phyloP scores from a whole-genome alignment of 306 rosid genomes.

The Citrullus amarus region DNA sequence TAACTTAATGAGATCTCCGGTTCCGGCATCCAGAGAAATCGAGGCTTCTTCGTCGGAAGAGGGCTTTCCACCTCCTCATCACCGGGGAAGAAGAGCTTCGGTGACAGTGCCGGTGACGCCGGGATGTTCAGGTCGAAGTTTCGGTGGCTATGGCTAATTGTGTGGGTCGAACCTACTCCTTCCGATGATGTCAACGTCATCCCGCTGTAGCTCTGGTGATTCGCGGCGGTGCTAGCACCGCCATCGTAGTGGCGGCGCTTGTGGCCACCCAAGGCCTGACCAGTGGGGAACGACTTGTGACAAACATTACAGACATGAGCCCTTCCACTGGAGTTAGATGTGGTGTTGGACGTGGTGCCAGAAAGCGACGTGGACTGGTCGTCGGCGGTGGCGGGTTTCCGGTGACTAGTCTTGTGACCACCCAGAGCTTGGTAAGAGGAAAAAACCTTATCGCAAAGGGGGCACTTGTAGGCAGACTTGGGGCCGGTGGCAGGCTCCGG shows the following conservation, averaged over 20 bases:
- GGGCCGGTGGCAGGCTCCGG: background rate
- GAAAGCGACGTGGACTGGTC: conserved; percentile 15
- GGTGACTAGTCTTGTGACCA: conserved; percentile 94
- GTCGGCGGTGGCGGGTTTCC: conserved; percentile 20
- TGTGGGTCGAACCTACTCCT: conserved; percentile 35
- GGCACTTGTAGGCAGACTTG: conserved; percentile 41
- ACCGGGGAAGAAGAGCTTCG: conserved; percentile 17
- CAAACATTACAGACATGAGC: conserved; percentile 79
- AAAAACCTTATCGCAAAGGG: conserved; percentile 60
- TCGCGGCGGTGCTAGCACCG: conserved; percentile 18
- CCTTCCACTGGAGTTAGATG: conserved; percentile 14
- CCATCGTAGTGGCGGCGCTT: conserved; percentile 95
- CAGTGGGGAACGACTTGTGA: conserved; percentile 70
- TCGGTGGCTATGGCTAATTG: conserved; percentile 33
- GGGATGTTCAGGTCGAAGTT: conserved; percentile 76
- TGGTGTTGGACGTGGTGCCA: conserved; percentile 1
- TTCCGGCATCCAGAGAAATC: conserved; percentile 12
- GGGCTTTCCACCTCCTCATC: conserved; percentile 93
- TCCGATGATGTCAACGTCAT: conserved; percentile 38
- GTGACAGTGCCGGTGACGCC: conserved; percentile 53
- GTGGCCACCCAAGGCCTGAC: conserved; percentile 95
- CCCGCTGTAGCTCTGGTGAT: conserved; percentile 21
- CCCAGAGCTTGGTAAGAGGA: conserved; percentile 86
- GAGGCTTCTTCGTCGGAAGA: conserved; percentile 53
- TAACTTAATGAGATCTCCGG: background rate